phyloP scores from a whole-genome alignment of 2,329 filamentous ascomycete genomes.

The Camillea tinctor region DNA sequence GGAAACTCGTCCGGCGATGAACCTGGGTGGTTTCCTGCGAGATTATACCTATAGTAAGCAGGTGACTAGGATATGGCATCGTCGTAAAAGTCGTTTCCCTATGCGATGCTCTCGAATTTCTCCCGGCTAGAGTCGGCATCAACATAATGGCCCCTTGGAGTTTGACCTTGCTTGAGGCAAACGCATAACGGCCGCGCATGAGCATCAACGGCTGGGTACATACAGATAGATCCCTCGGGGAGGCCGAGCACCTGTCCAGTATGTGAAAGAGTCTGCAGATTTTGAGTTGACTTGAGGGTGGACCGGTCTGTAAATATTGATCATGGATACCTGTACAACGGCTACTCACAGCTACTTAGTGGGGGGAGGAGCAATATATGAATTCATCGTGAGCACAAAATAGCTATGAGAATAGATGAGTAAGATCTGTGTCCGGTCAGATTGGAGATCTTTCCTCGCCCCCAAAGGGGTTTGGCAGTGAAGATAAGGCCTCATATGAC shows the following conservation, averaged over 20 bases:
- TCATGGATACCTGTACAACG: too few relatives aligned
- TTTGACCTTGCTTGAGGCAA: slow-evolving; percentile 30
- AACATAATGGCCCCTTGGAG: slow-evolving; percentile 24
- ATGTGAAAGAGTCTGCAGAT: slow-evolving; percentile 22
- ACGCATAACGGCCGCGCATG: slow-evolving; percentile 40
- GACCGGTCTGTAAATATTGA: slow-evolving; percentile 1
- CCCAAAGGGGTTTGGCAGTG: too few relatives aligned
- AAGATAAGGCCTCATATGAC: too few relatives aligned
- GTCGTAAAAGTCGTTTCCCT: slow-evolving; percentile 11
- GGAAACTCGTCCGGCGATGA: too few relatives aligned
- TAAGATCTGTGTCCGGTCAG: too few relatives aligned
- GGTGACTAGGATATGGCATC: slow-evolving; percentile 1
- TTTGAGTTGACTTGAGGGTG: slow-evolving; percentile 24
- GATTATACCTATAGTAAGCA: too few relatives aligned
- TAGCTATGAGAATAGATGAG: too few relatives aligned
- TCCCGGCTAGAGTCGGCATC: slow-evolving; percentile 16
- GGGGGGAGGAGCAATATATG: too few relatives aligned
- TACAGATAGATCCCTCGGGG: slow-evolving; percentile 29
- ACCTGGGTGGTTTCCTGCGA: too few relatives aligned
- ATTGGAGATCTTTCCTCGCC: too few relatives aligned
- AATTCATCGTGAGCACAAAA: too few relatives aligned
- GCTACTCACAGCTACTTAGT: too few relatives aligned
- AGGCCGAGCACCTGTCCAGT: slow-evolving; percentile 33
- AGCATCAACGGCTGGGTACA: slow-evolving; percentile 35
- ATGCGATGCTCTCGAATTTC: slow-evolving; percentile 4